Base-by-base conservation (phyloP, 805 yeast species). In the Komagataella ulmi region DNA sequence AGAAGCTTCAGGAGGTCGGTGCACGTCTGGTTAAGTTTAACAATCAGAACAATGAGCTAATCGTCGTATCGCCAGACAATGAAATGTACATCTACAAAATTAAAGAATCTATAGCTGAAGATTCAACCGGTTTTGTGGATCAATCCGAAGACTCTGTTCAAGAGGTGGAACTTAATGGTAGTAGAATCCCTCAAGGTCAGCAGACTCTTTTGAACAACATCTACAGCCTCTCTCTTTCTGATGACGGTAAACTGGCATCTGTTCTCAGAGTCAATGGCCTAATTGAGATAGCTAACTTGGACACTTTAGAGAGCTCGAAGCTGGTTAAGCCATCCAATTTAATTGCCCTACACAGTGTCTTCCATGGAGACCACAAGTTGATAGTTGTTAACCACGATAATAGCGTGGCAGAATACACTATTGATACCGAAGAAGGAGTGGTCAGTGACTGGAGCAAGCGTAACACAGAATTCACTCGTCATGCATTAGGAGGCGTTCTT, bases 371-470 rank as follows among this genome's bases (percentile, higher is more conserved):
- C 49, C 67, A 70, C 30, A 77, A 85, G 2, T 68, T 89, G 43
- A 62, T 84, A 17, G 80, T 83, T 8, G 75, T 83, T 18, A 80
- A 91, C 1, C 78, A 84, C 49, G 95, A 88, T 50, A 85, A 85
- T 63, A 82, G 79, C 59, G 64, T 93, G 21, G 76, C 76, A 54
- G 97, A 89, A 67, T 83, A 88, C 58, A 73, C 77, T 50, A 57
- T 74, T 17, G 55, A 52, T 7, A 53, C 7, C 17, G n/a, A 54
- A 7, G 53, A 48, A 48, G 18, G 51, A 52, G 30, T 77, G 49
- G 71, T 80, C 56, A 83, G 96, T 0, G 61, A 74, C 7, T 91
- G 98, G 99, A 83, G 95, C 8, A 79, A 80, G 55, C 69, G 75
- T 50, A 88, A 88, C 65, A 76, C 88, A 17, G 93, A 85, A 50